Conservation (phyloP, 176 grass and related monocot genomes). For the Avena atlantica region DNA sequence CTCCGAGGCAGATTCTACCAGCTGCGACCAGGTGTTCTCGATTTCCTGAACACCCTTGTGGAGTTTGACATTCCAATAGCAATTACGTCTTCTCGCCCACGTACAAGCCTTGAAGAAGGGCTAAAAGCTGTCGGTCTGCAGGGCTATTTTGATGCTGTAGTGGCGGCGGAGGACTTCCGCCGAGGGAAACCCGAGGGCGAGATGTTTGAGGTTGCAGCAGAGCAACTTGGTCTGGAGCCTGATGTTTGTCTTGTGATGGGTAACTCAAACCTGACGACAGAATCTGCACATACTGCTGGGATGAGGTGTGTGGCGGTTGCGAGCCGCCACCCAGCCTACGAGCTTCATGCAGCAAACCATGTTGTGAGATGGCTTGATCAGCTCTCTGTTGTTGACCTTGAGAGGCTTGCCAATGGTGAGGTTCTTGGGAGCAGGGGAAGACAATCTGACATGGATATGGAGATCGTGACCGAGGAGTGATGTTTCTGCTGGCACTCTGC, state of each 20-base stretch:
- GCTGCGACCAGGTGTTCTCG: constrained; percentile 52
- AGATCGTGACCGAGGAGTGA: constrained; percentile 70
- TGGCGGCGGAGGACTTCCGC: constrained; percentile 66
- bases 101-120: constrained; percentile 56
- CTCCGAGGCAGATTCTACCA: constrained; percentile 48
- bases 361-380: constrained; percentile 88
- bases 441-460: constrained; percentile 73
- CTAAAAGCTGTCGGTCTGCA: constrained; percentile 66
- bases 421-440: constrained; percentile 52
- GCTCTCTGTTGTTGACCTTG: constrained; percentile 69
- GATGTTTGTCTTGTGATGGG: constrained; percentile 77
- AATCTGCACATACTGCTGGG: constrained; percentile 63
- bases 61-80: constrained; percentile 65
- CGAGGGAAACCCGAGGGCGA: constrained; percentile 69
- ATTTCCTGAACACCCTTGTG: constrained; percentile 75
- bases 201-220: constrained; percentile 70
- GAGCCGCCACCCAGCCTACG: constrained; percentile 58
- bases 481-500: constrained; percentile 16
- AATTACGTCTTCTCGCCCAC: constrained; percentile 46
- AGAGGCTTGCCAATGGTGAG: constrained; percentile 52
- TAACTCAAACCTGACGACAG: constrained; percentile 59
- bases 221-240: constrained; percentile 60
- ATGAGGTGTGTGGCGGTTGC: constrained; percentile 86
- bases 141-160: constrained; percentile 65
- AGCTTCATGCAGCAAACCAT: constrained; percentile 71